Conservation (phyloP, 2,329 filamentous ascomycete genomes). For the Ophiostoma tasmaniense region DNA sequence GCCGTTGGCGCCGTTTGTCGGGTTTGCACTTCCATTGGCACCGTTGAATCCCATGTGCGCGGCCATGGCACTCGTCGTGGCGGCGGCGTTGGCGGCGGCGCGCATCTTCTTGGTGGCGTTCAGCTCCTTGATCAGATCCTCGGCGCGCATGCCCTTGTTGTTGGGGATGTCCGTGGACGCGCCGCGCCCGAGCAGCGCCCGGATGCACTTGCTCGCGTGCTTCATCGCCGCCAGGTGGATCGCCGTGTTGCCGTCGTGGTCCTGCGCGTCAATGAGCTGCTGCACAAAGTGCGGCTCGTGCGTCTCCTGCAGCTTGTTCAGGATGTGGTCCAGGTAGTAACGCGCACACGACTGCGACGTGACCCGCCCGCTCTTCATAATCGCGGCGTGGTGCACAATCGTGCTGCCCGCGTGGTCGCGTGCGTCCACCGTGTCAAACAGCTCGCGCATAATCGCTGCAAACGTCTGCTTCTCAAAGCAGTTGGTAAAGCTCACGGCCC, state of each 20-base stretch:
- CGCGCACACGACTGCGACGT: constrained; percentile 82
- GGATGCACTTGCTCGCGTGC: constrained; percentile 81
- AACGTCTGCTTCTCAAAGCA: constrained; percentile 92
- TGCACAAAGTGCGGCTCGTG: constrained; percentile 70
- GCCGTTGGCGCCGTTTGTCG: neutral
- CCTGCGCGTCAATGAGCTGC: constrained; percentile 69
- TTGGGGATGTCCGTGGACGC: constrained; percentile 79
- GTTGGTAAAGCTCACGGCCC: constrained; percentile 91
- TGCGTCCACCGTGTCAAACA: constrained; percentile 71
- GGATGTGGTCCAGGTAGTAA: constrained; percentile 86
- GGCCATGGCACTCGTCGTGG: neutral
- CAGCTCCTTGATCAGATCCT: constrained; percentile 69
- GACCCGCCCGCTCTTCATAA: constrained; percentile 70
- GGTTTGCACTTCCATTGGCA: neutral
- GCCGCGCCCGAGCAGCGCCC: constrained; percentile 68
- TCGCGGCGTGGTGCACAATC: constrained; percentile 88
- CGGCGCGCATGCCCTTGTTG: constrained; percentile 69
- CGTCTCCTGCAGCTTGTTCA: constrained; percentile 76
- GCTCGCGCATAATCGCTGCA: constrained; percentile 70
- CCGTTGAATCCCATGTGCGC: neutral
- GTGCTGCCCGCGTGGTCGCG: constrained; percentile 76
- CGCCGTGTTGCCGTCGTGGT: constrained; percentile 83
- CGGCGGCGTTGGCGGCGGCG: constrained; percentile 31
- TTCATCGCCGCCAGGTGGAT: constrained; percentile 66
- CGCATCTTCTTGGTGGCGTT: constrained; percentile 63